Base-by-base conservation (phyloP, 2,329 filamentous ascomycete genomes). In the Tolypocladium paradoxum region DNA sequence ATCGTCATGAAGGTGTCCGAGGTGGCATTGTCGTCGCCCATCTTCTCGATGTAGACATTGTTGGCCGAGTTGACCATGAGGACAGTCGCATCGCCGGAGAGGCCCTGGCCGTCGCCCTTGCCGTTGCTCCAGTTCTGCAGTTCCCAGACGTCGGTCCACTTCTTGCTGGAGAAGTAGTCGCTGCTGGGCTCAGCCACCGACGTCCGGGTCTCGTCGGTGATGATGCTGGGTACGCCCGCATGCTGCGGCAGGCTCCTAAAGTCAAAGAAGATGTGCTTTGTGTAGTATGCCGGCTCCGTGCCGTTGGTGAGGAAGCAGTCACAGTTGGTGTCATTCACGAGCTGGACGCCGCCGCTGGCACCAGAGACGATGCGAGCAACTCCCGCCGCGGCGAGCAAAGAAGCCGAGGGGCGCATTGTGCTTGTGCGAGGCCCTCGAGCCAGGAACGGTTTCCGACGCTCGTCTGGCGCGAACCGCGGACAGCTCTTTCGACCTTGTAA, bases 281-380 rank as follows among this genome's bases (percentile, higher is more conserved):
- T 63, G 58, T 74, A 79, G 64, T 72, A 78, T 43, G 62, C 60
- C 27, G 68, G 61, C 45, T 66, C 67, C 14, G 69, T 71, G 46
- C 68, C 73, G 57, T 78, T 77, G 58, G 72, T 76, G 49, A 74
- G 61, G 58, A 70, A 80, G 60, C 77, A 79, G 53, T 68, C 66
- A 62, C 77, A 79, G 43, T 64, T 60, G 29, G 64, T 59, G 50
- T 71, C 68, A 35, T 49, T 49, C 29, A 37, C 34, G 31, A 37
- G 31, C 31, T 37, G 48, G 20, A 53, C 50, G 48, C 31, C 47
- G 27, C 45, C 38, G 14, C 47, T 24, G 20, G 18, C 22, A 38
- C 18, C 49, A n/a, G 22, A 31, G 18, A 24, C 47, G 47, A 33
- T 33, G 33, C 47, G 4, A 12, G 47, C 12, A n/a, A 48, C 18